phyloP scores from a whole-genome alignment of 2,329 filamentous ascomycete species.

The Aspergillus melleus region DNA sequence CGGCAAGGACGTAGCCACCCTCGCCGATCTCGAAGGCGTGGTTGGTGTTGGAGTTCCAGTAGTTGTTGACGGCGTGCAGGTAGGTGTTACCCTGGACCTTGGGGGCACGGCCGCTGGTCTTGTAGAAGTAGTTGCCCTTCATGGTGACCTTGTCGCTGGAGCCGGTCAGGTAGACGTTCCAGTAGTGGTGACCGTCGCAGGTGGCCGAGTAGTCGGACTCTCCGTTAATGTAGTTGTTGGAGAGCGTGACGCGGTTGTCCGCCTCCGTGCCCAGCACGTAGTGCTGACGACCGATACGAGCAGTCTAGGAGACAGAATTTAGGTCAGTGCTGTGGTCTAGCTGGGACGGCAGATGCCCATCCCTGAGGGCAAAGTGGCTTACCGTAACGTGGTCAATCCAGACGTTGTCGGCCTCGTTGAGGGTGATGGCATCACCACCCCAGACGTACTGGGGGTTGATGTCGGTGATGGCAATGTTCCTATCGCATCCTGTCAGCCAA shows the following conservation, averaged over 20 bases:
- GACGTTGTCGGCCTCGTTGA: slow-evolving; percentile 44
- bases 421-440: slow-evolving; percentile 60
- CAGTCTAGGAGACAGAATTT: slow-evolving; percentile 34
- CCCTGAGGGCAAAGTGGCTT: not conserved
- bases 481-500: not conserved
- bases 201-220: slow-evolving; percentile 55
- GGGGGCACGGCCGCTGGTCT: slow-evolving; percentile 58
- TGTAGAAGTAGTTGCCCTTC: slow-evolving; percentile 62
- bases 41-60: slow-evolving; percentile 55
- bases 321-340: not conserved
- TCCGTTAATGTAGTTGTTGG: slow-evolving; percentile 61
- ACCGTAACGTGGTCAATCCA: slow-evolving; percentile 46
- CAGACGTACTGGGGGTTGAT: slow-evolving; percentile 61
- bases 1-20: slow-evolving; percentile 51
- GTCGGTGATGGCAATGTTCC: slow-evolving; percentile 56
- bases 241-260: slow-evolving; percentile 58
- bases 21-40: slow-evolving; percentile 58
- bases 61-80: slow-evolving; percentile 62
- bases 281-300: slow-evolving; percentile 60
- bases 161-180: slow-evolving; percentile 59
- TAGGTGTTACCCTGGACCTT: slow-evolving; percentile 59
- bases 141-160: slow-evolving; percentile 58
- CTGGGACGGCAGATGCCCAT: too few species aligned
- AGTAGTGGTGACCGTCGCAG: slow-evolving; percentile 62
- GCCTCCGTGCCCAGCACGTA: slow-evolving; percentile 58